Evolutionary conservation across 441 rosid genomes (phyloP).

Genomic region (Gossypium schwendimanii): DNA sequence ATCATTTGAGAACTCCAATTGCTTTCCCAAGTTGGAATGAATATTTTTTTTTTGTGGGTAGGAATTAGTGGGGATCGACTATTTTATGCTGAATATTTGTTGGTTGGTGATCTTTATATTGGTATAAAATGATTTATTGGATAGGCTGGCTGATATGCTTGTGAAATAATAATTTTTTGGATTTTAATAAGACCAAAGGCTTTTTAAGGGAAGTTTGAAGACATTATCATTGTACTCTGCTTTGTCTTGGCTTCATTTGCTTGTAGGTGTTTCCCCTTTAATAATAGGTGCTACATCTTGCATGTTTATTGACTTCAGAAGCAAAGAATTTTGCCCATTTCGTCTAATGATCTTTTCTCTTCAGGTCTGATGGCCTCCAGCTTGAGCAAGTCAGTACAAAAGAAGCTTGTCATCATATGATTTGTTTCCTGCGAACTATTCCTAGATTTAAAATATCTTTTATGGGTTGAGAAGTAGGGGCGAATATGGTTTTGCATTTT

Average conservation of each 20-base stretch:
- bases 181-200: not conserved
- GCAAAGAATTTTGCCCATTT: conserved; percentile 11
- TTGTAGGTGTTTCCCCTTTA: not conserved
- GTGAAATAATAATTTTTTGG: not conserved
- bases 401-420: conserved; percentile 27
- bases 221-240: not conserved
- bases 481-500: conserved; percentile 54
- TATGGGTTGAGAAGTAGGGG: conserved; percentile 54
- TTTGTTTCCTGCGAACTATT: conserved; percentile 32
- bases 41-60: not conserved
- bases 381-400: conserved; percentile 28
- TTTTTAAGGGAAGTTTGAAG: not conserved
- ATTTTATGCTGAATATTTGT: not conserved
- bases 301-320: not conserved
- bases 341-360: conserved; percentile 20
- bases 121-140: not conserved
- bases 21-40: not conserved
- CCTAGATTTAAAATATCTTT: conserved; percentile 23
- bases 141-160: conserved; percentile 10
- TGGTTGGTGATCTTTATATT: not conserved
- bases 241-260: not conserved
- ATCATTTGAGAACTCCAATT: not conserved
- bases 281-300: not conserved
- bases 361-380: conserved; percentile 57
- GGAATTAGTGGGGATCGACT: not conserved